Evolutionary conservation across 2,329 filamentous ascomycete genomes (phyloP).

Genomic region (Paecilomyces formosus): DNA sequence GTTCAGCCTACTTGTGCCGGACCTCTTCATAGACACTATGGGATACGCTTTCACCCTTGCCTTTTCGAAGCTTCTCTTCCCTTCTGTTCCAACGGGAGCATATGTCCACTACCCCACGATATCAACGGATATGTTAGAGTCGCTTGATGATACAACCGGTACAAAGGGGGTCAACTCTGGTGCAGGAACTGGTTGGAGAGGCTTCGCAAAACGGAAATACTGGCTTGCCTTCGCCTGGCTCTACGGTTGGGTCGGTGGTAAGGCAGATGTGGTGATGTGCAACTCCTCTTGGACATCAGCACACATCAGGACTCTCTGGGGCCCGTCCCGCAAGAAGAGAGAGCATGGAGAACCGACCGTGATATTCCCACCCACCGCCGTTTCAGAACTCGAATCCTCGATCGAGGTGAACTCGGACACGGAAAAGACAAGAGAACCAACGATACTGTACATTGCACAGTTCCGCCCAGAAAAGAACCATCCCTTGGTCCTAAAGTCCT

Average conservation of each 20-base stretch:
- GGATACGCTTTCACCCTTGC: slow-evolving; percentile 89
- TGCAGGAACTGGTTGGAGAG: slow-evolving; percentile 64
- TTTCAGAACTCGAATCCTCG: slow-evolving; percentile 69
- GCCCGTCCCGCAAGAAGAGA: slow-evolving; percentile 37
- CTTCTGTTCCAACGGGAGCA: slow-evolving; percentile 70
- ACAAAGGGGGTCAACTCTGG: slow-evolving; percentile 74
- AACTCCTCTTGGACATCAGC: slow-evolving; percentile 91
- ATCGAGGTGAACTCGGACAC: slow-evolving; percentile 64
- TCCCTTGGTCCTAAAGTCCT: slow-evolving; percentile 74
- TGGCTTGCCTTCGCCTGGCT: slow-evolving; percentile 78
- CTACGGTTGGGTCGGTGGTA: slow-evolving; percentile 75
- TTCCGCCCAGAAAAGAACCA: slow-evolving; percentile 98
- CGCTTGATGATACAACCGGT: slow-evolving; percentile 61
- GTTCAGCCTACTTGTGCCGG: slow-evolving; percentile 82
- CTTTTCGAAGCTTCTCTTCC: slow-evolving; percentile 75
- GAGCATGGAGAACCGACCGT: slow-evolving; percentile 49
- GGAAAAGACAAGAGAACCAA: slow-evolving; percentile 62
- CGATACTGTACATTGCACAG: slow-evolving; percentile 88
- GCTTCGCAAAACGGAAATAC: slow-evolving; percentile 68
- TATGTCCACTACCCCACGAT: slow-evolving; percentile 99
- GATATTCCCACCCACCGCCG: slow-evolving; percentile 87
- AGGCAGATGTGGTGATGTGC: slow-evolving; percentile 91
- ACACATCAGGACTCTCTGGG: slow-evolving; percentile 78
- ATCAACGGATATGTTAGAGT: slow-evolving; percentile 91
- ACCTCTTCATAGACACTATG: slow-evolving; percentile 97